phyloP scores from a whole-genome alignment of 495 filamentous ascomycete genomes.

The Aspergillus avenaceus region DNA sequence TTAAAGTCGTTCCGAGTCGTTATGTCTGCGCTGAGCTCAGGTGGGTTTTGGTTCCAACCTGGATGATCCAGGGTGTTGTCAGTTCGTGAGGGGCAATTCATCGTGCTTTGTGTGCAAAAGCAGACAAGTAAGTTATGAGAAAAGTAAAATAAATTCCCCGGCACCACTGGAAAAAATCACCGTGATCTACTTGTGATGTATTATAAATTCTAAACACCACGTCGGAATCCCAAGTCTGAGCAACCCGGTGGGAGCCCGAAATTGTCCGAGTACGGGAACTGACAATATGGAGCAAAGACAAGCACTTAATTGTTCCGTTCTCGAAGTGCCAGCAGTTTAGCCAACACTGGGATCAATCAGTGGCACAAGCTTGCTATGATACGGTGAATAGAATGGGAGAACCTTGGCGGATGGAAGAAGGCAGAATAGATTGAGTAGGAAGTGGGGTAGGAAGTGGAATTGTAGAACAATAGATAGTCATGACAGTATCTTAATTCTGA shows the following conservation, averaged over 20 bases:
- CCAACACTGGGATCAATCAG: neutral
- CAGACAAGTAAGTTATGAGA: neutral
- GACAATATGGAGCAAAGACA: neutral
- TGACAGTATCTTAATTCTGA: neutral
- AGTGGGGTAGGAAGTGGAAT: too few species aligned
- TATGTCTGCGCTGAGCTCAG: constrained; percentile 49
- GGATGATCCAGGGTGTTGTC: constrained; percentile 53
- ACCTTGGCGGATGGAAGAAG: neutral
- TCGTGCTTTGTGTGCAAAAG: constrained; percentile 21
- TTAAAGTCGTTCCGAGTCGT: constrained; percentile 64
- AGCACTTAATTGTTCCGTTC: neutral
- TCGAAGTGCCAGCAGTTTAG: neutral
- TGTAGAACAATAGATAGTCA: neutral
- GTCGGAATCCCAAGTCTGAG: constrained; percentile 6
- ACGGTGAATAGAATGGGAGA: neutral
- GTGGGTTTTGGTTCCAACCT: constrained; percentile 58
- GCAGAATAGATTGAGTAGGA: neutral
- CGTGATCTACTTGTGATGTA: constrained; percentile 1
- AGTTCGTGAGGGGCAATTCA: constrained; percentile 64
- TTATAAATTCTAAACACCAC: neutral
- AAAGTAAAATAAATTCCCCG: neutral
- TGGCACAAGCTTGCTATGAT: too few species aligned
- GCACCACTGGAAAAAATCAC: neutral
- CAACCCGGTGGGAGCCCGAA: constrained; percentile 19
- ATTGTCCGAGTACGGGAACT: constrained; percentile 17